Evolutionary conservation across 257 asterid species (phyloP).

Genomic region (Capsicum pubescens): DNA sequence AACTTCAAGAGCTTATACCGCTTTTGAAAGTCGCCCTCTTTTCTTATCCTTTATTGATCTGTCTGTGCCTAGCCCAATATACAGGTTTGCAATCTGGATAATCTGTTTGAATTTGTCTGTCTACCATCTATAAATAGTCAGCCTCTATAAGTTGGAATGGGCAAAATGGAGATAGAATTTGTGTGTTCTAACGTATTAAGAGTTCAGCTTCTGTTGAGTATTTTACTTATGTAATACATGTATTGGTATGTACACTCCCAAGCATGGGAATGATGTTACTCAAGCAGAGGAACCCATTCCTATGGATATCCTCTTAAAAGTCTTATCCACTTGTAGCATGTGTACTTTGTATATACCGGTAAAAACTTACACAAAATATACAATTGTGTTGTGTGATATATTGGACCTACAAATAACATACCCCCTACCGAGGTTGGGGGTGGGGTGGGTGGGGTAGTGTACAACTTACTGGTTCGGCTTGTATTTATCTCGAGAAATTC

Average conservation of each 20-base stretch:
- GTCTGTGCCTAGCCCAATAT: not conserved
- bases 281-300: not conserved
- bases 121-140: not conserved
- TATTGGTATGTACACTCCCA: too few relatives aligned
- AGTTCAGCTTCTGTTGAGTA: too few relatives aligned
- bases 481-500: too few relatives aligned
- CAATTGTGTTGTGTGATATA: not conserved
- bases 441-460: too few relatives aligned
- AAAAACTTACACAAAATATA: not conserved
- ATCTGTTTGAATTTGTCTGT: not conserved
- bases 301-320: not conserved
- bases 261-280: too few relatives aligned
- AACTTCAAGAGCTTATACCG: not conserved
- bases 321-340: not conserved
- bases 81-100: not conserved
- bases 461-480: too few relatives aligned
- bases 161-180: not conserved
- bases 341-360: not conserved
- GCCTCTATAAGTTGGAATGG: not conserved
- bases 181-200: too few relatives aligned
- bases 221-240: too few relatives aligned
- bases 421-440: not conserved
- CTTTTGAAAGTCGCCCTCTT: not conserved
- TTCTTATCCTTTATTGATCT: not conserved
- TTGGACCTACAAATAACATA: not conserved